phyloP scores from a whole-genome alignment of 371 early-diverging fungal genomes.

The Zopfochytrium polystomum region DNA sequence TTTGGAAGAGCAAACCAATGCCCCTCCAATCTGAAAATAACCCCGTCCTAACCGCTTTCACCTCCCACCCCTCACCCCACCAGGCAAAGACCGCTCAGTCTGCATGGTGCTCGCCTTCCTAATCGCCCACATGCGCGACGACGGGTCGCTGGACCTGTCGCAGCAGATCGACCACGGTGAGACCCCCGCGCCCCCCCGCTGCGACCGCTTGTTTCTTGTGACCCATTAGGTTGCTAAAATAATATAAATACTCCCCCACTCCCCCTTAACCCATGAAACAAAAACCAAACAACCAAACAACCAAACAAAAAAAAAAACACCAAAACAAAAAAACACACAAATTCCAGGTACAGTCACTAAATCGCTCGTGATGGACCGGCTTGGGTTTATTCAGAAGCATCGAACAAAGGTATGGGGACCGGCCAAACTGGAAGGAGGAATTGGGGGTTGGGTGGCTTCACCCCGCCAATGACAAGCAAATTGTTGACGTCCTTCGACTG shows the following conservation, averaged over 20 bases:
- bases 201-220: not conserved
- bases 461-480: no score
- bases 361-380: slow-evolving; percentile 58
- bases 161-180: no score
- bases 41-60: no score
- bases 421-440: no score
- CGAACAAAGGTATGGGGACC: slow-evolving; percentile 61
- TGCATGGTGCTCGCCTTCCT: slow-evolving; percentile 71
- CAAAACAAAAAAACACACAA: not conserved
- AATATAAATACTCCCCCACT: not conserved
- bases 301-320: no score
- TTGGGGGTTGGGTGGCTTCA: no score
- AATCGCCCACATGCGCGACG: slow-evolving; percentile 39
- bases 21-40: no score
- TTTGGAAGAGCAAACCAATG: no score
- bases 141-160: slow-evolving; percentile 9
- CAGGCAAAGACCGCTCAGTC: slow-evolving; percentile 69
- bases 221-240: slow-evolving; percentile 2
- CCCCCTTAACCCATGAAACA: no score
- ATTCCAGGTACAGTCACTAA: slow-evolving; percentile 52
- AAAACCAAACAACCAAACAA: no score
- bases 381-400: slow-evolving; percentile 65
- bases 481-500: no score
- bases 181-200: slow-evolving; percentile 9
- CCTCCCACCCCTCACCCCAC: no score